Evolutionary conservation across 2,329 filamentous ascomycete species (phyloP).

Genomic region (Fusarium albosuccineum): DNA sequence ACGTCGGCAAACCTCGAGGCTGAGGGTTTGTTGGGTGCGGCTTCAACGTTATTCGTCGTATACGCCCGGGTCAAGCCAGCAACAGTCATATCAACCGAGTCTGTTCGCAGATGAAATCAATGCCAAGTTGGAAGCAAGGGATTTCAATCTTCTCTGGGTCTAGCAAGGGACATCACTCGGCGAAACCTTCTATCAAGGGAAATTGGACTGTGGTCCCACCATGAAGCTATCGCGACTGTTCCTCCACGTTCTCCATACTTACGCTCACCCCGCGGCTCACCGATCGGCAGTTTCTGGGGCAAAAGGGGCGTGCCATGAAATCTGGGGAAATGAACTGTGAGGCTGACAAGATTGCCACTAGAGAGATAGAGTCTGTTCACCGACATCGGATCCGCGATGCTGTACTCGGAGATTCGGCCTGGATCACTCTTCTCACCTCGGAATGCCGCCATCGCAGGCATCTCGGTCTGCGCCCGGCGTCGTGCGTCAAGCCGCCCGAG

Average conservation of each 20-base stretch:
- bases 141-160: not conserved
- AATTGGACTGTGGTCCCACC: constrained; percentile 10
- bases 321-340: constrained; percentile 27
- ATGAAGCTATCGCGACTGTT: constrained; percentile 29
- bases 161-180: not conserved
- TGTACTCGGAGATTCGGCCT: constrained; percentile 11
- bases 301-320: constrained; percentile 34
- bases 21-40: constrained; percentile 3
- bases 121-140: not conserved
- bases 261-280: constrained; percentile 27
- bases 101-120: not conserved
- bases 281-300: constrained; percentile 34
- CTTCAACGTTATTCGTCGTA: not conserved
- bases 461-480: constrained; percentile 23
- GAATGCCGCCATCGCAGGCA: constrained; percentile 24
- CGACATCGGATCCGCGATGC: constrained; percentile 35
- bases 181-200: constrained; percentile 27
- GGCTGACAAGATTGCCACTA: constrained; percentile 6
- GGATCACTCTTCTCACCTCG: constrained; percentile 15
- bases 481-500: constrained; percentile 9
- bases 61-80: not conserved
- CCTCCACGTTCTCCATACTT: constrained; percentile 18
- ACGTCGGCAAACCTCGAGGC: constrained; percentile 4
- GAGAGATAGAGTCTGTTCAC: constrained; percentile 1
- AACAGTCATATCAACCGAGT: not conserved